Percentiles rank a stretch among this genome's conserved stretches.
These are phyloP conservation scores for Tetrahymena malaccensis DNA, from an alignment of 73 alveolate genomes.

Conservation along the genomic window DNA sequence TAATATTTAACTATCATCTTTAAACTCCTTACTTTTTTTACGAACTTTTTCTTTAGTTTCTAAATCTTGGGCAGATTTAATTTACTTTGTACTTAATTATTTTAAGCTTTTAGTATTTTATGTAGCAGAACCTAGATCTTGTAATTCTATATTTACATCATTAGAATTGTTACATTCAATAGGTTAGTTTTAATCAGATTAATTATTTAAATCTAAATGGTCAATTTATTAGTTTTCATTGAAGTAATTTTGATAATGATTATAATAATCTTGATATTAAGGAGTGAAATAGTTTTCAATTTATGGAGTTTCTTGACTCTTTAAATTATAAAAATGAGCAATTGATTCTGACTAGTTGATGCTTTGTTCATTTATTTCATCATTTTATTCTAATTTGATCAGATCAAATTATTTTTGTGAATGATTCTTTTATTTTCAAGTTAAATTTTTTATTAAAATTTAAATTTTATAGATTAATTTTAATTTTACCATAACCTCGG, in stretches of 20 bases:
- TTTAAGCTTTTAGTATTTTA: neutral
- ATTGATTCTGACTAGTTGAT: neutral
- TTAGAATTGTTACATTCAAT: too few species aligned
- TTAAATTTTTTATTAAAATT: too few species aligned
- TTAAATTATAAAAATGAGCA: neutral
- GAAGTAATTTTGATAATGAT: neutral
- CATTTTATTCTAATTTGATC: neutral
- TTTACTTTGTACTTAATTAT: too few species aligned
- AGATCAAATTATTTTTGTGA: too few species aligned
- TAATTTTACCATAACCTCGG: neutral
- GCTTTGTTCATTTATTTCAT: neutral
- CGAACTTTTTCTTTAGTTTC: neutral
- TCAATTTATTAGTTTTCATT: too few species aligned
- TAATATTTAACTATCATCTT: too few species aligned
- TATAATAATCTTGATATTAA: neutral
- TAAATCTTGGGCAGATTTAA: neutral
- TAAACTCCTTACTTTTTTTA: too few species aligned
- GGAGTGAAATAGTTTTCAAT: neutral
- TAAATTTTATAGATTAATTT: too few species aligned
- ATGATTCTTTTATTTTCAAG: neutral
- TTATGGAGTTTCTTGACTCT: neutral
- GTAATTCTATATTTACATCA: neutral
- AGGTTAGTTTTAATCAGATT: too few species aligned
- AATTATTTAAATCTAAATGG: too few species aligned
- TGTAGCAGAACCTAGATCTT: neutral